phyloP scores from a whole-genome alignment of 306 rosid species.

The Prunus mongolica region DNA sequence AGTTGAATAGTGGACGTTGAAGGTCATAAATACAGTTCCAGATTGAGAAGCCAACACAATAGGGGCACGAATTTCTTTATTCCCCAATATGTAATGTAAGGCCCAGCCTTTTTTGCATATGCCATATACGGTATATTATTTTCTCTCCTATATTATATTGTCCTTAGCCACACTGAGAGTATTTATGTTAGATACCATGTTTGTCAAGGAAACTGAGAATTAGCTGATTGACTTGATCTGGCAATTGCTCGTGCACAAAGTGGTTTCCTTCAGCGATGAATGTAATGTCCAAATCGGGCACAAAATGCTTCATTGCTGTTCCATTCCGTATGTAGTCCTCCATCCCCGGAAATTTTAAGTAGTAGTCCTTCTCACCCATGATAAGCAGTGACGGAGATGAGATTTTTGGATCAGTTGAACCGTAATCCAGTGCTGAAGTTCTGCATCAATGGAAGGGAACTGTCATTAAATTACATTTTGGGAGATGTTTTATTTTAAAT shows the following conservation, averaged over 20 bases:
- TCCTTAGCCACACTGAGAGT: not conserved
- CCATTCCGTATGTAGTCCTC: conserved; percentile 48
- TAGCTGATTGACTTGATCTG: conserved; percentile 49
- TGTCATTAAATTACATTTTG: not conserved
- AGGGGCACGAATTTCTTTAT: not conserved
- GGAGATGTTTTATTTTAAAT: not conserved
- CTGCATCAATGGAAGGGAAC: not conserved
- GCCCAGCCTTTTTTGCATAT: not conserved
- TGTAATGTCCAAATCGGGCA: conserved; percentile 42
- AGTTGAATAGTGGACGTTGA: not conserved
- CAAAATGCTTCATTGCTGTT: conserved; percentile 35
- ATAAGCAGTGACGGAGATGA: conserved; percentile 43
- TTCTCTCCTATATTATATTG: not conserved
- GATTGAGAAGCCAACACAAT: not conserved
- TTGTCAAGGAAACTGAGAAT: conserved; percentile 47
- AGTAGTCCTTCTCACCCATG: conserved; percentile 49
- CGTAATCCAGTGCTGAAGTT: conserved; percentile 22
- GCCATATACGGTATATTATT: not conserved
- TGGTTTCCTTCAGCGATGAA: conserved; percentile 54
- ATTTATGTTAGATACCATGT: conserved; percentile 25
- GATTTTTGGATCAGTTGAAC: conserved; percentile 38
- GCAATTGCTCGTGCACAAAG: conserved; percentile 54
- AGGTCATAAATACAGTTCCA: not conserved
- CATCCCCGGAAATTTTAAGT: conserved; percentile 34
- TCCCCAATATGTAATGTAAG: not conserved